phyloP scores from a whole-genome alignment of 768 basidiomycete species.

The Leucosporidium creatinivorum region DNA sequence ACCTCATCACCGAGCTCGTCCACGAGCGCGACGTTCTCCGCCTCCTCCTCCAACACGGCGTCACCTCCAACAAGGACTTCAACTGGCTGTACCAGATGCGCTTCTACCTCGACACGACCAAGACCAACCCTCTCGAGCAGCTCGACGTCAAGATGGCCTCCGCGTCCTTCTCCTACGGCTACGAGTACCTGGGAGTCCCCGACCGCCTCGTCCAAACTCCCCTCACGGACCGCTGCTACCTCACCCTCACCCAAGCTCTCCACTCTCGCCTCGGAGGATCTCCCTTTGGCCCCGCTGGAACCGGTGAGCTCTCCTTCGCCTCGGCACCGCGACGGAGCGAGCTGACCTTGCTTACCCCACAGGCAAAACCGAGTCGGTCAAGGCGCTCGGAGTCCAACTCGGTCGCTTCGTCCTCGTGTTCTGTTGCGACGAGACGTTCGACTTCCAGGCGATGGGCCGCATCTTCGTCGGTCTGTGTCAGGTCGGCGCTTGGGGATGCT shows the following conservation, averaged over 20 bases:
- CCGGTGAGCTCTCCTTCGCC: conserved; percentile 51
- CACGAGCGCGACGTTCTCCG: conserved; percentile 95
- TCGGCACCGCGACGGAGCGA: neutral
- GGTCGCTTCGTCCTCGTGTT: conserved; percentile 99
- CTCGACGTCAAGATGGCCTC: conserved; percentile 78
- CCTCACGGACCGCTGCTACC: conserved; percentile 90
- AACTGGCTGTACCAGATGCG: conserved; percentile 98
- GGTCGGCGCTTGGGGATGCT: conserved; percentile 91
- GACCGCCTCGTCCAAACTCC: conserved; percentile 98
- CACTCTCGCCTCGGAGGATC: conserved; percentile 92
- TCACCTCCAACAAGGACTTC: conserved; percentile 64
- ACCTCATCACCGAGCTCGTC: conserved; percentile 95
- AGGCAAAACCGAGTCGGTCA: conserved; percentile 99
- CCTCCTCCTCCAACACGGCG: conserved; percentile 59
- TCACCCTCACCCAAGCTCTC: conserved; percentile 91
- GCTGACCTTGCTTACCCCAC: conserved; percentile 16
- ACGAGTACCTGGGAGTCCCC: conserved; percentile 96
- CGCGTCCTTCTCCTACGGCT: conserved; percentile 90
- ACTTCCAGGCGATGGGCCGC: conserved; percentile 99
- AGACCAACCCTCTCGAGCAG: conserved; percentile 71
- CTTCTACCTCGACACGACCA: conserved; percentile 71
- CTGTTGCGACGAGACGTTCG: conserved; percentile 98
- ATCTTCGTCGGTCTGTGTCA: conserved; percentile 98
- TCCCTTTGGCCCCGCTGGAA: conserved; percentile 97
- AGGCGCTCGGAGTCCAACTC: conserved; percentile 92